Base-by-base conservation (phyloP, 2,329 filamentous ascomycete species). In the Arachnopeziza araneosa region DNA sequence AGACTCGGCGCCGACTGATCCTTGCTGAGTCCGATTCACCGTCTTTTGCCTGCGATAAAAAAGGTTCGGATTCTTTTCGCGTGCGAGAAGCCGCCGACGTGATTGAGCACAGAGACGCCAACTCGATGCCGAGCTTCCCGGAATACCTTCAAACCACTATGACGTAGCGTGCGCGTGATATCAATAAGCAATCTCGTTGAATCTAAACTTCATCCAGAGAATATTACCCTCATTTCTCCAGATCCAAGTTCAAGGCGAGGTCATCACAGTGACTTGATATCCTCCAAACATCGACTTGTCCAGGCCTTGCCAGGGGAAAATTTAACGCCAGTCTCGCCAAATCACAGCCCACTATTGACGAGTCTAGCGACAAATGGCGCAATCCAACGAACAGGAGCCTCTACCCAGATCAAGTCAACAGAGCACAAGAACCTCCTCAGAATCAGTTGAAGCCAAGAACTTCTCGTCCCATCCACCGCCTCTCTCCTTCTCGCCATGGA, bases 401-500 rank as follows among this genome's bases (percentile, higher is more conserved):
- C 21, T n/a, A 10, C 21, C 50, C 5, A 22, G 3, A 4, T 52
- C 50, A 21, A 21, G 21, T 24, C 24, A 10, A 12, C 21, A 10
- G 7, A 24, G 24, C 17, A 9, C 7, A 54, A 32, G 23, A 24
- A 7, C 52, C 8, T 54, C 26, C 9, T 54, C 24, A 8, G 26
- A 32, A 6, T 26, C 23, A 26, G 19, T 7, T 54, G 24, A 24
- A 24, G 23, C 52, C 23, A 54, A 54, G 23, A 54, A 32, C 19
- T 22, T 32, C 21, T 10, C 21, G n/a, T 10, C 19, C 17, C 24
- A 12, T 7, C 60, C 60, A 36, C 54, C 57, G n/a, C 60, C 54
- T 6, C 50, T 62, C 23, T 57, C 57, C 48, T 62, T 62, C 57
- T 23, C 19, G 19, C 54, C 57, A 23, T 59, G 57, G 57, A 30